A percentile compares a stretch with the other conserved stretches of the same genome.
These are phyloP conservation scores for Aspergillus sp. DNA, from an alignment of 2,329 filamentous ascomycete genomes.

Conservation along the genomic window DNA sequence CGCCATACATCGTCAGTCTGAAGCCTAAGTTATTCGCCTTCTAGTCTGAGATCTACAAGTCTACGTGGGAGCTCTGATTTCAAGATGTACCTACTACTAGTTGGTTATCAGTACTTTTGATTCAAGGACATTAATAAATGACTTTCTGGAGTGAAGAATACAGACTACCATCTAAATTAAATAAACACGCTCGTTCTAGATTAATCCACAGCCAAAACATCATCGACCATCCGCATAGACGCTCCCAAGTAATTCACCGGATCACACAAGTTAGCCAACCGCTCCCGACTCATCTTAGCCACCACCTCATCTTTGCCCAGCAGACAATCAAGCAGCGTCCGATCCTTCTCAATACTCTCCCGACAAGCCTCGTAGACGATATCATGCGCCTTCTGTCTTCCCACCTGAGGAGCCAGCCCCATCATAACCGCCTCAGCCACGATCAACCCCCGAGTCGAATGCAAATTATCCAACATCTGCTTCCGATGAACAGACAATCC, in stretches of 20 bases:
- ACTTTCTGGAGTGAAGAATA: too few species aligned
- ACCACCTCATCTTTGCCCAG: constrained; percentile 37
- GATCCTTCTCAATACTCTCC: constrained; percentile 42
- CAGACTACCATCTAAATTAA: too few species aligned
- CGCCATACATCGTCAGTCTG: too few species aligned
- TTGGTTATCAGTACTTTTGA: too few species aligned
- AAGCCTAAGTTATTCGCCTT: too few species aligned
- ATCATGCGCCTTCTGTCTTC: constrained; percentile 52
- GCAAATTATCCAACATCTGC: constrained; percentile 48
- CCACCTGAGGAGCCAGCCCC: constrained; percentile 50
- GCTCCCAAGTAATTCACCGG: constrained; percentile 43
- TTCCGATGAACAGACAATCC: constrained; percentile 49
- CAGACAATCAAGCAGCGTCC: constrained; percentile 41
- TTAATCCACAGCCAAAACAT: constrained; percentile 15
- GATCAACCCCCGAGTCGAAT: constrained; percentile 50
- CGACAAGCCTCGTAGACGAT: constrained; percentile 54
- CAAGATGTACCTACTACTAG: too few species aligned
- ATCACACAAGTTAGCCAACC: constrained; percentile 53
- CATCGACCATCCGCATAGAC: constrained; percentile 28
- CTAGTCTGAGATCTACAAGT: too few species aligned
- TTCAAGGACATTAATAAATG: too few species aligned
- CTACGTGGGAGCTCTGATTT: too few species aligned
- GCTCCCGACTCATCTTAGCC: constrained; percentile 39
- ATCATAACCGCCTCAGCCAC: constrained; percentile 60
- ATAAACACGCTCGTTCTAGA: not conserved